Conservation (phyloP, 305 asterid species). For the Fraxinus albicans region DNA sequence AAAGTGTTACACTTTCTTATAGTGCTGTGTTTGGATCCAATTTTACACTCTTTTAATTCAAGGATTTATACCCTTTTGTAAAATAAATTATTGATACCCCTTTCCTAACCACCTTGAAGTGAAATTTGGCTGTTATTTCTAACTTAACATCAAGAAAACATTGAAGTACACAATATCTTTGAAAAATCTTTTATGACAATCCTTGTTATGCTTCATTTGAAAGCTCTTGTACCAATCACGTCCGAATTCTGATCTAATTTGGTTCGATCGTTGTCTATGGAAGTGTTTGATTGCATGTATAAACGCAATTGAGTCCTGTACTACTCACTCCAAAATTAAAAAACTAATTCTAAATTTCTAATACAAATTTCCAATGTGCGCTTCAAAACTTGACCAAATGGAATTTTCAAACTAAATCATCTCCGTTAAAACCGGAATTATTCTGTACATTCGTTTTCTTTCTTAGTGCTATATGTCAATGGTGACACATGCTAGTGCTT, state of each 20-base stretch:
- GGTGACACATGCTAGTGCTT: background rate
- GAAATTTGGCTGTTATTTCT: background rate
- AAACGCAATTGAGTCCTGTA: background rate
- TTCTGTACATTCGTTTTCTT: background rate
- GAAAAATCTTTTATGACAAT: background rate
- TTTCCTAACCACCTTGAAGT: background rate
- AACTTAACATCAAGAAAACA: background rate
- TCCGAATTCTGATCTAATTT: background rate
- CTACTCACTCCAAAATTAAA: too few relatives aligned
- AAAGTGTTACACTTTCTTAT: too few relatives aligned
- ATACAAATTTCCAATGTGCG: background rate
- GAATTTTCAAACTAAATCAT: background rate
- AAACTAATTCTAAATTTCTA: background rate
- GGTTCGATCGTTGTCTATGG: background rate
- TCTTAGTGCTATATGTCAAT: background rate
- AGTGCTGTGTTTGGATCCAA: background rate
- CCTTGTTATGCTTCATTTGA: background rate
- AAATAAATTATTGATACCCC: background rate
- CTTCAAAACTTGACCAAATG: background rate
- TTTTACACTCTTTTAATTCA: background rate
- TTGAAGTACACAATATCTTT: background rate
- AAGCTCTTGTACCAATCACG: background rate
- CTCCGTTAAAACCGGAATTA: background rate
- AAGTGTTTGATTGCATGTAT: background rate
- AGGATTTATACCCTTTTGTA: background rate